These are phyloP conservation scores for Arthrobotrys entomopaga DNA, from an alignment of 2,329 filamentous ascomycete species.

Conservation along the genomic window DNA sequence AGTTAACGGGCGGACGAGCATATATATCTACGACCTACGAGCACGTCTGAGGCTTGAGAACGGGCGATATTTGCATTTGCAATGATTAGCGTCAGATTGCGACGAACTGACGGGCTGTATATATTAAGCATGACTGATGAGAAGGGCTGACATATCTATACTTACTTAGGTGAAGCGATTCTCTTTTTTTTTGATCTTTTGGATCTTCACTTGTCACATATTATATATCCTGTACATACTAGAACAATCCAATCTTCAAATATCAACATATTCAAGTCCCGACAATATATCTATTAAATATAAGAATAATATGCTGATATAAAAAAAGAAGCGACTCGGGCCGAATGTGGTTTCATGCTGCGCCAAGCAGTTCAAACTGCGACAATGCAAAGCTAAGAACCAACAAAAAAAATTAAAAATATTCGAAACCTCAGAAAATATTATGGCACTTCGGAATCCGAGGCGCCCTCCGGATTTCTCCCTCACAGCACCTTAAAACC, in stretches of 20 bases:
- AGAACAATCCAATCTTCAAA: conserved; percentile 21
- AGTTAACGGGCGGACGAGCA: too few species aligned
- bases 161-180: conserved; percentile 8
- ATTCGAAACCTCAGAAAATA: neutral
- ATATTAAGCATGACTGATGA: neutral
- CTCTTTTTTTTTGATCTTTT: conserved; percentile 2
- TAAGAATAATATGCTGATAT: too few species aligned
- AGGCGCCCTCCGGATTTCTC: conserved; percentile 20
- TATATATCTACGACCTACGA: too few species aligned
- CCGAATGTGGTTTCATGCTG: too few species aligned
- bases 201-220: conserved; percentile 54
- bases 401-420: conserved; percentile 11
- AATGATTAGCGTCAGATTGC: neutral
- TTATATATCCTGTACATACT: conserved; percentile 52
- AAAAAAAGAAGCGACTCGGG: too few species aligned
- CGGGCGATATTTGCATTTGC: neutral
- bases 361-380: too few species aligned
- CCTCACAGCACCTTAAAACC: conserved; percentile 16
- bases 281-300: too few species aligned
- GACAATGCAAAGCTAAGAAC: neutral
- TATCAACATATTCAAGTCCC: neutral
- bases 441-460: conserved; percentile 51
- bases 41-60: too few species aligned
- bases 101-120: neutral
- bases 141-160: conserved; percentile 21